phyloP scores from a whole-genome alignment of 2,329 filamentous ascomycete genomes.

The Alternaria gaisen region DNA sequence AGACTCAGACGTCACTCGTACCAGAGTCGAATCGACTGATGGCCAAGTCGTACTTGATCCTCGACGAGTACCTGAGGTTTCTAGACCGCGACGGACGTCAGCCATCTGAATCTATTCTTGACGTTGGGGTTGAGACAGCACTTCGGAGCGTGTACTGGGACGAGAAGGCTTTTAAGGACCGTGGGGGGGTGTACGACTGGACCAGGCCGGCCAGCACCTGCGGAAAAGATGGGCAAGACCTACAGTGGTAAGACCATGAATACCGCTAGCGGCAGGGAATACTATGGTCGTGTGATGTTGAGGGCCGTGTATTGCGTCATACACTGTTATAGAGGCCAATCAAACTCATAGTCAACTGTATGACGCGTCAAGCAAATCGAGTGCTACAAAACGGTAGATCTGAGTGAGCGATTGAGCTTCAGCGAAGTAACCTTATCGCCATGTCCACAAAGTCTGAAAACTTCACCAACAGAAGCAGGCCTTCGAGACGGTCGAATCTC shows the following conservation, averaged over 20 bases:
- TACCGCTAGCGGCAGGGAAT: not conserved
- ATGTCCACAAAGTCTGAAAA: not conserved
- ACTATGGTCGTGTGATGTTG: not conserved
- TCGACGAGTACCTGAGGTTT: slow-evolving; percentile 63
- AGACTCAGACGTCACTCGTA: slow-evolving; percentile 55
- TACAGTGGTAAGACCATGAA: slow-evolving; percentile 13
- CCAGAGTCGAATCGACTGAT: slow-evolving; percentile 61
- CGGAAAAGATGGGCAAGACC: slow-evolving; percentile 3
- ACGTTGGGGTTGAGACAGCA: slow-evolving; percentile 59
- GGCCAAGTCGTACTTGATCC: slow-evolving; percentile 60
- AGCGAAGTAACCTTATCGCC: not conserved
- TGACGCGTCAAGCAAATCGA: not conserved
- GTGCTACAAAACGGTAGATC: not conserved
- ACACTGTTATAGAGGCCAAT: not conserved
- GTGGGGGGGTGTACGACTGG: slow-evolving; percentile 63
- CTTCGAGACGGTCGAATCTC: not conserved
- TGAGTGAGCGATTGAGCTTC: not conserved
- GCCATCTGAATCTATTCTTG: slow-evolving; percentile 48
- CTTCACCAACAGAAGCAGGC: not conserved
- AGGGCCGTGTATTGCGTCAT: not conserved
- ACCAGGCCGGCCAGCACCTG: slow-evolving; percentile 17
- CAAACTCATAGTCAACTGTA: not conserved
- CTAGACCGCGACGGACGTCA: slow-evolving; percentile 51
- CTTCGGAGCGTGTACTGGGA: slow-evolving; percentile 59
- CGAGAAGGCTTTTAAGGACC: slow-evolving; percentile 53